Conservation (phyloP, 1,284 basidiomycete species). For the Ceratobasidium sp. region DNA sequence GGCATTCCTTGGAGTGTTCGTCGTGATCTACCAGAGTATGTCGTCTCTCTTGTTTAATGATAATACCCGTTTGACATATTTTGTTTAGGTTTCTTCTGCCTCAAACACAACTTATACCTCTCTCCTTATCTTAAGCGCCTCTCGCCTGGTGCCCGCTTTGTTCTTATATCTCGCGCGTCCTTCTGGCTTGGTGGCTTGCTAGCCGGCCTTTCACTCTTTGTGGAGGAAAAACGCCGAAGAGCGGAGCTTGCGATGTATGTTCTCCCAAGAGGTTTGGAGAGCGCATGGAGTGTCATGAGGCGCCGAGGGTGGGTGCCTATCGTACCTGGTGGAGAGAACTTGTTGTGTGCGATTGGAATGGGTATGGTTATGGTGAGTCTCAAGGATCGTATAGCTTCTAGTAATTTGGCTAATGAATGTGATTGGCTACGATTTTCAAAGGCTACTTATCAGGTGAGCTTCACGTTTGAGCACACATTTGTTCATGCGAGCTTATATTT, state of each 20-base stretch:
- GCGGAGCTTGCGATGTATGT: conserved; percentile 96
- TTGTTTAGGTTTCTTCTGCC: conserved; percentile 81
- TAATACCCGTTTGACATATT: conserved; percentile 12
- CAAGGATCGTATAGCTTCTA: not conserved
- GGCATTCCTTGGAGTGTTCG: conserved; percentile 85
- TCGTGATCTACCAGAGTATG: conserved; percentile 87
- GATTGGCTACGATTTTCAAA: conserved; percentile 57
- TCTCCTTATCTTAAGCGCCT: conserved; percentile 50
- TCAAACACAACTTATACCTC: conserved; percentile 61
- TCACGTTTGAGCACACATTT: not conserved
- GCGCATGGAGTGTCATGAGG: conserved; percentile 85
- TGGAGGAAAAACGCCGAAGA: conserved; percentile 87
- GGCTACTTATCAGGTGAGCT: conserved; percentile 67
- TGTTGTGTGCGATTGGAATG: conserved; percentile 82
- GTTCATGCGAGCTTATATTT: conserved; percentile 48
- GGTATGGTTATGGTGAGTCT: conserved; percentile 91
- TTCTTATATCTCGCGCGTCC: conserved; percentile 77
- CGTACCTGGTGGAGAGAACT: conserved; percentile 69
- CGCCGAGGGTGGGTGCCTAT: conserved; percentile 82
- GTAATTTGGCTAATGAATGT: conserved; percentile 53
- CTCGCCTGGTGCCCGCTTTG: conserved; percentile 58
- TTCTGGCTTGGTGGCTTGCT: conserved; percentile 84
- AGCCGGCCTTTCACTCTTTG: conserved; percentile 83
- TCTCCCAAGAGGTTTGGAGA: conserved; percentile 91
- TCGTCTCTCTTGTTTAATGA: conserved; percentile 44